Evolutionary conservation across 2,329 filamentous ascomycete genomes (phyloP).

Genomic region (Fusarium scirpi): DNA sequence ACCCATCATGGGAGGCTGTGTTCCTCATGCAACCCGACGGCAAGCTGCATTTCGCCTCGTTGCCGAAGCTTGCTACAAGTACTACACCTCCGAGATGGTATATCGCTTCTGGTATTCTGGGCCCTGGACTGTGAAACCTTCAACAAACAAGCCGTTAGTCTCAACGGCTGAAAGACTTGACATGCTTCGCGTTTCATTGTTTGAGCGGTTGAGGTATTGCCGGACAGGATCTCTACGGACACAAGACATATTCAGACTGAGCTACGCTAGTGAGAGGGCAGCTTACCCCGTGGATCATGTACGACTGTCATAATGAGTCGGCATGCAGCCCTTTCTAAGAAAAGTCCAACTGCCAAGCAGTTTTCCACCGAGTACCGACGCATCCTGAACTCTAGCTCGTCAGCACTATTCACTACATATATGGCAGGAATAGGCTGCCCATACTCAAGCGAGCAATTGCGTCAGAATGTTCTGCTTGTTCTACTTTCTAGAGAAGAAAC

Average conservation of each 20-base stretch:
- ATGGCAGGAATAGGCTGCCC: conserved; percentile 20
- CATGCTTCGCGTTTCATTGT: neutral
- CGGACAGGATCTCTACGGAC: neutral
- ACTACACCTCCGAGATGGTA: conserved; percentile 11
- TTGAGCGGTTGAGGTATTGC: too few relatives aligned
- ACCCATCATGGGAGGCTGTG: neutral
- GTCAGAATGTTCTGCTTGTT: conserved; percentile 24
- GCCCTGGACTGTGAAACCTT: conserved; percentile 13
- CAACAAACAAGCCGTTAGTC: conserved; percentile 18
- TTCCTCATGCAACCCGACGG: conserved; percentile 14
- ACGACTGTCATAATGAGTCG: neutral
- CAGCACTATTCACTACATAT: neutral
- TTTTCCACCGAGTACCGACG: neutral
- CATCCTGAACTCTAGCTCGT: conserved; percentile 11
- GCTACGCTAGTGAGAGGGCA: conserved; percentile 3
- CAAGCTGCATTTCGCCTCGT: conserved; percentile 38
- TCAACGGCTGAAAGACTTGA: conserved; percentile 27
- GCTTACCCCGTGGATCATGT: neutral
- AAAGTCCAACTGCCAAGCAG: neutral
- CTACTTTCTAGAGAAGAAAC: neutral
- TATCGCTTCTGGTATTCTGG: conserved; percentile 12
- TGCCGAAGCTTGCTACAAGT: conserved; percentile 39
- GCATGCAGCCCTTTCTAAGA: neutral
- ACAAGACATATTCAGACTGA: conserved; percentile 27
- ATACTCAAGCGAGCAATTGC: conserved; percentile 14